Conservation (phyloP, 2,329 filamentous ascomycete genomes). For the Chalaropsis thielavioides region DNA sequence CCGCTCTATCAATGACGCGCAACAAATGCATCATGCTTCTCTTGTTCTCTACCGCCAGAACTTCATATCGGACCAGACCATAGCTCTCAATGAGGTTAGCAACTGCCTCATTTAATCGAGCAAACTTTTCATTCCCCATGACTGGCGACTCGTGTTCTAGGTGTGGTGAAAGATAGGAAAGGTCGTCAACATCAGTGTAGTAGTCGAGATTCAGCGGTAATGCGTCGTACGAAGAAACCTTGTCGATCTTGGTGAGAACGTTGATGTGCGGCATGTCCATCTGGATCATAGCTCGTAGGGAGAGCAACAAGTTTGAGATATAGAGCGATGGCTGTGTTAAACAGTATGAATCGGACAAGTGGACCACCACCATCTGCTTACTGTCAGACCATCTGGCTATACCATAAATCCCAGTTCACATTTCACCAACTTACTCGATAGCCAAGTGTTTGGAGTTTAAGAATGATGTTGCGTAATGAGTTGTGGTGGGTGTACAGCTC, state of each 20-base stretch:
- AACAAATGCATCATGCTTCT: conserved; percentile 90
- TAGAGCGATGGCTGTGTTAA: conserved; percentile 88
- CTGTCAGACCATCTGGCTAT: conserved; percentile 21
- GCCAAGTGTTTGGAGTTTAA: conserved; percentile 74
- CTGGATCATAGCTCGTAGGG: conserved; percentile 91
- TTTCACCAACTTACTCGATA: conserved; percentile 57
- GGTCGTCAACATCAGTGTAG: conserved; percentile 93
- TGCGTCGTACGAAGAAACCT: conserved; percentile 67
- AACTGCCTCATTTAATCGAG: conserved; percentile 71
- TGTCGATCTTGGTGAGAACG: conserved; percentile 95
- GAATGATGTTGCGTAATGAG: conserved; percentile 82
- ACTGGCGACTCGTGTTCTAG: conserved; percentile 65
- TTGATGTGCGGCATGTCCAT: conserved; percentile 95
- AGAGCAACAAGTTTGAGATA: conserved; percentile 83
- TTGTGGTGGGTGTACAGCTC: conserved; percentile 94
- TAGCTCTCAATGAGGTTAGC: conserved; percentile 80
- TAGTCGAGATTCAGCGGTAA: conserved; percentile 92
- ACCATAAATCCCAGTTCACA: conserved; percentile 14
- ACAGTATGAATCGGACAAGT: conserved; percentile 88
- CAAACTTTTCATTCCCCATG: conserved; percentile 60
- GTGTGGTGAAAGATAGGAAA: conserved; percentile 67
- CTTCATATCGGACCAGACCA: conserved; percentile 79
- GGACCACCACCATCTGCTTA: conserved; percentile 70
- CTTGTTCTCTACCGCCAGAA: conserved; percentile 90
- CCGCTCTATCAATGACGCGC: conserved; percentile 76